phyloP scores from a whole-genome alignment of 1,284 basidiomycete species.

The Apiotrichum domesticum region DNA sequence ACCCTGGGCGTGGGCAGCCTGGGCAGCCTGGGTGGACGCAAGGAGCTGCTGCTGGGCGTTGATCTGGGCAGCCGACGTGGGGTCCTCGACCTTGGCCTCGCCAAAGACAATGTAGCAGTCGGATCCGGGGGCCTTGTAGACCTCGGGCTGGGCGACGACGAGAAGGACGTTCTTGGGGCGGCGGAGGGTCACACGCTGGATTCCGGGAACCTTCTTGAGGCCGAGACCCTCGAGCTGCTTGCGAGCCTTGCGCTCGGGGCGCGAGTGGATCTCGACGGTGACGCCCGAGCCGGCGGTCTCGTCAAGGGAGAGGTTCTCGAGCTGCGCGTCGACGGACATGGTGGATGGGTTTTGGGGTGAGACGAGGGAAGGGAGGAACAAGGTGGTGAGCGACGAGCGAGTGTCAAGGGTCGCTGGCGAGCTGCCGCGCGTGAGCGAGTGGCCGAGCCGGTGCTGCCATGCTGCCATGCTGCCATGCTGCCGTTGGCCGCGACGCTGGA shows the following conservation, averaged over 20 bases:
- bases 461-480: no score
- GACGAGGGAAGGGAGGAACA: not conserved
- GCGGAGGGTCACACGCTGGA: constrained; percentile 91
- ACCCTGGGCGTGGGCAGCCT: constrained; percentile 42
- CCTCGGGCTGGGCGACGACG: constrained; percentile 88
- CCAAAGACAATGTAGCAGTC: constrained; percentile 99
- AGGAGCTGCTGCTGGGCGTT: constrained; percentile 78
- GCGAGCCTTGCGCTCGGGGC: constrained; percentile 83
- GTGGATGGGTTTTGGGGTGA: constrained; percentile 36
- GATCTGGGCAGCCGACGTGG: constrained; percentile 75
- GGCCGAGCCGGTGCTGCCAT: no score
- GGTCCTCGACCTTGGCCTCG: constrained; percentile 96
- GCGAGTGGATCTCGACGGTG: constrained; percentile 87
- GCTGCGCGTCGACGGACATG: constrained; percentile 57
- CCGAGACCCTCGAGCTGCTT: constrained; percentile 69
- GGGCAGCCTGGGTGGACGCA: constrained; percentile 44
- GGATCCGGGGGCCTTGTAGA: constrained; percentile 94
- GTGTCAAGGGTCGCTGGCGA: no score
- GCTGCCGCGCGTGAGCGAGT: no score
- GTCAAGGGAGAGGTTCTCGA: constrained; percentile 54
- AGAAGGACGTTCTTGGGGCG: constrained; percentile 93
- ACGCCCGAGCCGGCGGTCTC: constrained; percentile 56
- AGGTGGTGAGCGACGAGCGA: not conserved
- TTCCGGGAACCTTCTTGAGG: constrained; percentile 82
- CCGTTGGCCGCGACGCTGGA: no score